Conservation (phyloP, 2,329 filamentous ascomycete genomes). For the Zymoseptoria brevis region DNA sequence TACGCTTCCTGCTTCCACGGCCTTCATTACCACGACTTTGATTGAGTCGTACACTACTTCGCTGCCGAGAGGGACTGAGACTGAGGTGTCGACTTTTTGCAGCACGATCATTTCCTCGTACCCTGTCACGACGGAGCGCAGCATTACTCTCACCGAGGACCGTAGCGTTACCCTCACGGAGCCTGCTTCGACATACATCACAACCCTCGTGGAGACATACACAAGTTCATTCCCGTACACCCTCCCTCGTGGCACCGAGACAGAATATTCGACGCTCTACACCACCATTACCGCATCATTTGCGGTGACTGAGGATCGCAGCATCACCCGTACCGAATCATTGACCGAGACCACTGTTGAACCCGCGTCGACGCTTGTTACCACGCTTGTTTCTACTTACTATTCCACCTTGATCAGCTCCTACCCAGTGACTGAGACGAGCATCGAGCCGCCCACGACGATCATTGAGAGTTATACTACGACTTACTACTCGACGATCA, state of each 20-base stretch:
- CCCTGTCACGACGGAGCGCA: background rate
- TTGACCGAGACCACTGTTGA: background rate
- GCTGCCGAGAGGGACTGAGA: background rate
- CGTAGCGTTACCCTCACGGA: background rate
- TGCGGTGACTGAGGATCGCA: background rate
- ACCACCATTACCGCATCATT: background rate
- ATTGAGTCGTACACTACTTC: background rate
- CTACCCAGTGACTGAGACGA: background rate
- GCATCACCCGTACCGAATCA: background rate
- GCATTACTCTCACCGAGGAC: background rate
- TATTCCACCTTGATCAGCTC: background rate
- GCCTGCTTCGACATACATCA: background rate
- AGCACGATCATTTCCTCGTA: background rate
- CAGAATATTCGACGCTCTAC: background rate
- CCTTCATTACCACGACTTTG: background rate
- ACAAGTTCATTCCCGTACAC: background rate
- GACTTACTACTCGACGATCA: background rate
- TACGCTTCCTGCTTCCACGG: background rate
- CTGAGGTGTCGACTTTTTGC: background rate
- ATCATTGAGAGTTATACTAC: background rate
- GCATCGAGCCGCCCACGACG: background rate
- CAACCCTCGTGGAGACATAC: background rate
- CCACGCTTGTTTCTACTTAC: background rate
- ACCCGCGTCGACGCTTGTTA: background rate
- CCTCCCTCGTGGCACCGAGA: background rate